Evolutionary conservation across 208 protist species (phyloP), one percentile per base, ranked within the genome.

Genomic region (Wallacemonas rigidus): DNA sequence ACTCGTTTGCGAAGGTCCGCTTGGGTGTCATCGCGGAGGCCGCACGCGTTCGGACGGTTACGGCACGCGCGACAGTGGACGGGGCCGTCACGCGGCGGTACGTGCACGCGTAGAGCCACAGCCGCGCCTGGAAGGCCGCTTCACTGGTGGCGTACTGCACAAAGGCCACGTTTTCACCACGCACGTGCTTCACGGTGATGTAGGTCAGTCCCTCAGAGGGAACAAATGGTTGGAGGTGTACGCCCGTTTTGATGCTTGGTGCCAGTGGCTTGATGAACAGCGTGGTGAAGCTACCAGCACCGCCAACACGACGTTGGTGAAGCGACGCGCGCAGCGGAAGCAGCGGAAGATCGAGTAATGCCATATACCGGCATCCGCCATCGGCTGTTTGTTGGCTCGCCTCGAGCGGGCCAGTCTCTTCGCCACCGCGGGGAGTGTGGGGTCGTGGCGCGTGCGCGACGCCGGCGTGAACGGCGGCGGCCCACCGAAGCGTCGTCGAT

Each of bases 211-310:
- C 88, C 35, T 83, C 71, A 12, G 69, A 72, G 7, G 88, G 88
- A 9, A 93, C 85, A 70, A 75, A 85, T 0, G 80, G 80, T 26
- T 61, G 38, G 43, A 93, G 74, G 35, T 79, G 77, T 1, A 67
- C 47, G 44, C 77, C 71, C 62, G 86, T 90, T 39, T 78, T 69
- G 9, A 93, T 74, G 12, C 39, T 63, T 9, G 70, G 17, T 8
- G 88, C 82, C 35, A 93, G 51, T 41, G 77, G 76, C 57, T 69
- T 73, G 39, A 93, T 81, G 72, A 85, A 93, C n/a, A 93, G 75
- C 35, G 79, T 88, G 15, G 67, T 62, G 41, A 44, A 63, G 55
- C 41, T 63, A 39, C 50, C 41, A 2, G 45, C 62, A 40, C 67
- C 63, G 36, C 45, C 58, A 7, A 58, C 1, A 35, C 9, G 60